A percentile compares a stretch with the other conserved stretches of the same genome.
Evolutionary conservation across 176 grass and related monocot genomes (phyloP).

Genomic region (Juncus effusus): DNA sequence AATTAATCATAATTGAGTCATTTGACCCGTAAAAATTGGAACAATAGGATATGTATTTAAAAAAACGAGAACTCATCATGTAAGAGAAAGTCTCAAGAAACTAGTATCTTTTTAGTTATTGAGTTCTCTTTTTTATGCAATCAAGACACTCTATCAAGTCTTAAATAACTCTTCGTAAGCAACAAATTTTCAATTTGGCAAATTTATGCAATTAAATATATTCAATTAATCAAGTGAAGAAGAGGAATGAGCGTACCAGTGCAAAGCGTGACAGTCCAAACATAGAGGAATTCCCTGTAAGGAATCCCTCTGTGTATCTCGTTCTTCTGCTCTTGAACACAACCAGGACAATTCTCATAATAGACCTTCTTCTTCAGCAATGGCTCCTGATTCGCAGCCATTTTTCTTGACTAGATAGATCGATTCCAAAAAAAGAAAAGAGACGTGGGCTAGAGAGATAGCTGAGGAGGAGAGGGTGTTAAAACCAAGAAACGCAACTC

Average conservation of each 20-base stretch:
- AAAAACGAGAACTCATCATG: too few species aligned
- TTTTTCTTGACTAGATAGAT: neutral
- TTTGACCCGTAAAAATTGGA: too few species aligned
- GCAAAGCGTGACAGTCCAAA: slow-evolving; percentile 46
- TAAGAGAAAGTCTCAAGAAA: too few species aligned
- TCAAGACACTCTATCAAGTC: too few species aligned
- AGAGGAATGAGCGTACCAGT: slow-evolving; percentile 27
- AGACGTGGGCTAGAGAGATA: too few species aligned
- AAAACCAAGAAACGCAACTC: too few species aligned
- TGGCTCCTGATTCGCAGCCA: slow-evolving; percentile 6
- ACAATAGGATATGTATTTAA: too few species aligned
- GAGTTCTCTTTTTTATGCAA: too few species aligned
- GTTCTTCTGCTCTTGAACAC: slow-evolving; percentile 38
- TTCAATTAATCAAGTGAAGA: neutral
- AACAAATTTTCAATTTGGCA: neutral
- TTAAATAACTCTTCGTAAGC: neutral
- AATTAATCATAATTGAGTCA: too few species aligned
- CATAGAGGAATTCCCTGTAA: slow-evolving; percentile 53
- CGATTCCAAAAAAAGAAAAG: too few species aligned
- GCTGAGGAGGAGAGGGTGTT: too few species aligned
- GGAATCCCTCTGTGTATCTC: slow-evolving; percentile 39
- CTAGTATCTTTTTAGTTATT: too few species aligned
- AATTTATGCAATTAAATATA: neutral
- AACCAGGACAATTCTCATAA: slow-evolving; percentile 55
- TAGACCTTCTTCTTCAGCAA: slow-evolving; percentile 21